These are phyloP conservation scores for Botryotinia convoluta DNA, from an alignment of 2,329 filamentous ascomycete species.

Conservation along the genomic window DNA sequence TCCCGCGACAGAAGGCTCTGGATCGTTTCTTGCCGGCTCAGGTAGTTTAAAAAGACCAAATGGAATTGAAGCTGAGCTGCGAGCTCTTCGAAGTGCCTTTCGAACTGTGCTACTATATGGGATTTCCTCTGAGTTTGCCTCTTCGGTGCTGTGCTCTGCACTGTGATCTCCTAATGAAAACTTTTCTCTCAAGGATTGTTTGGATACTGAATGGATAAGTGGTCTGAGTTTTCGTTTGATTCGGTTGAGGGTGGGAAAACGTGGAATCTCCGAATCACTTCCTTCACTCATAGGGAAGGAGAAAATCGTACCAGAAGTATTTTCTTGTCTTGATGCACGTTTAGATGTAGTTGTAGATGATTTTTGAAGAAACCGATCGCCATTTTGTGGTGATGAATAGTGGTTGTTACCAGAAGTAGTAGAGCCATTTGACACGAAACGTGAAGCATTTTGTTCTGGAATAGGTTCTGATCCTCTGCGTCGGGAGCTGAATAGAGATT, in stretches of 20 bases:
- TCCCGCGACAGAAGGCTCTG: background rate
- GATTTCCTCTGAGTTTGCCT: background rate
- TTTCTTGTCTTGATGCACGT: background rate
- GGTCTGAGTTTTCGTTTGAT: constrained; percentile 9
- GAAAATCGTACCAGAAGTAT: background rate
- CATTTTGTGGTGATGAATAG: background rate
- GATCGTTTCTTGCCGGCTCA: constrained; percentile 1
- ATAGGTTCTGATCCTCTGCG: constrained; percentile 5
- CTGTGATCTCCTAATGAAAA: background rate
- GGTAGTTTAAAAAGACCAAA: constrained; percentile 12
- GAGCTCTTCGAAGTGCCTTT: constrained; percentile 5
- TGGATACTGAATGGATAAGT: constrained; percentile 9
- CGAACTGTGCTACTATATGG: background rate
- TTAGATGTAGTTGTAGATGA: background rate
- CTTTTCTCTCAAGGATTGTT: background rate
- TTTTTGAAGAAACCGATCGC: background rate
- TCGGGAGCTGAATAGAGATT: background rate
- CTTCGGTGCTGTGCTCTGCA: background rate
- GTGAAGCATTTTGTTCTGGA: background rate
- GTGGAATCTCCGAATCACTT: constrained; percentile 14
- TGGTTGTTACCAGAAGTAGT: background rate
- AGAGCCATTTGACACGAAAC: background rate
- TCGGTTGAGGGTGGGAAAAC: background rate
- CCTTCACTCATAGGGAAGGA: constrained; percentile 12
- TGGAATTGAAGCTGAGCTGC: constrained; percentile 13